phyloP scores from a whole-genome alignment of 768 basidiomycete genomes.

The Hygrophorus russula region DNA sequence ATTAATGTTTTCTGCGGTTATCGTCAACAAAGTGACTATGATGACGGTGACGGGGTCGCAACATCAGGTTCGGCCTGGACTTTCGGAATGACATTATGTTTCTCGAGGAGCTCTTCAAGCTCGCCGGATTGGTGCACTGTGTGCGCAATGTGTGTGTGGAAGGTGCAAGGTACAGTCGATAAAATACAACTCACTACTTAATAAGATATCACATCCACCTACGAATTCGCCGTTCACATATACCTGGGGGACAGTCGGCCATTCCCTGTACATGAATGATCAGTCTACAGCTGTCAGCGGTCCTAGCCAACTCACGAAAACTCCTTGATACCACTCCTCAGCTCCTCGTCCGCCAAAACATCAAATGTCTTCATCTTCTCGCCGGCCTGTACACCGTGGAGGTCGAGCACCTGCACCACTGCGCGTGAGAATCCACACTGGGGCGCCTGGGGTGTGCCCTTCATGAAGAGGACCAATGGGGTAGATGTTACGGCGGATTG shows the following conservation, averaged over 20 bases:
- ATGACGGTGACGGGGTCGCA: no score
- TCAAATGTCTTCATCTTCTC: slow-evolving; percentile 87
- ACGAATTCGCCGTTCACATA: slow-evolving; percentile 94
- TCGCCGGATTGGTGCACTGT: slow-evolving; percentile 96
- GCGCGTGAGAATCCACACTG: slow-evolving; percentile 96
- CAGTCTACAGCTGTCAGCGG: no score
- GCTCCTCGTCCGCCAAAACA: slow-evolving; percentile 75
- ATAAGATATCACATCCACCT: slow-evolving; percentile 91
- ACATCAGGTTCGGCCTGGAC: no score
- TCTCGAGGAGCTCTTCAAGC: slow-evolving; percentile 69
- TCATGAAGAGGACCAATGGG: slow-evolving; percentile 97
- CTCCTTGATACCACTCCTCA: slow-evolving; percentile 85
- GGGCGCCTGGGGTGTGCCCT: slow-evolving; percentile 78
- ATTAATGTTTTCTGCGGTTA: no score
- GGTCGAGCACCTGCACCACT: slow-evolving; percentile 79
- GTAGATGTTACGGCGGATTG: slow-evolving; percentile 60
- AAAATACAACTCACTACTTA: slow-evolving; percentile 66
- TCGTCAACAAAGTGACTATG: no score
- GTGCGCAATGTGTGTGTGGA: slow-evolving; percentile 1
- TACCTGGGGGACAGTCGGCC: slow-evolving; percentile 96
- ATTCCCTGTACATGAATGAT: slow-evolving; percentile 47
- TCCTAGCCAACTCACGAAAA: slow-evolving; percentile 67
- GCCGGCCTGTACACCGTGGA: slow-evolving; percentile 58
- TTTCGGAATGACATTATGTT: slow-evolving; percentile 13
- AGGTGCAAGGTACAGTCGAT: slow-evolving; percentile 2